Evolutionary conservation across 306 rosid genomes (phyloP).

Genomic region (Trifolium repens): DNA sequence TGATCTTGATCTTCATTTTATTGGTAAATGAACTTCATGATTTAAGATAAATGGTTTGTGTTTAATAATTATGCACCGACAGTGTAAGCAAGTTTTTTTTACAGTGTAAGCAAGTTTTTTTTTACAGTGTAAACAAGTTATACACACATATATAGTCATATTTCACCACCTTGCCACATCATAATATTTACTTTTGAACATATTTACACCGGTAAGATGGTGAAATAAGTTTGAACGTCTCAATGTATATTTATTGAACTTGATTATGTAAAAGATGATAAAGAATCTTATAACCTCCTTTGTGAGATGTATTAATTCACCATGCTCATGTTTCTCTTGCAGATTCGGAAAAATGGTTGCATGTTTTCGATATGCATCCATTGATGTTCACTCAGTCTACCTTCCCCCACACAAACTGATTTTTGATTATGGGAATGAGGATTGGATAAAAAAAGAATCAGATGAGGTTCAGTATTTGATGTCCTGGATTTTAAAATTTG

Average conservation of each 20-base stretch:
- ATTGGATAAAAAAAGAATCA: slow-evolving; percentile 83
- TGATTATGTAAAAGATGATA: slow-evolving; percentile 22
- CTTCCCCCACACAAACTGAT: slow-evolving; percentile 79
- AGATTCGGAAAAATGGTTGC: slow-evolving; percentile 98
- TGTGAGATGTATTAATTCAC: slow-evolving; percentile 37
- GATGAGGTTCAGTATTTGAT: slow-evolving; percentile 66
- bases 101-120: neutral
- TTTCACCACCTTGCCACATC: slow-evolving; percentile 1
- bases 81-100: neutral
- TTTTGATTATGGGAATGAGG: slow-evolving; percentile 68
- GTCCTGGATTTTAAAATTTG: slow-evolving; percentile 34
- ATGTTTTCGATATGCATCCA: slow-evolving; percentile 94
- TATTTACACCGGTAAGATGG: slow-evolving; percentile 9
- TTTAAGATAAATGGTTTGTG: slow-evolving; percentile 24
- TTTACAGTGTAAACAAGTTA: neutral
- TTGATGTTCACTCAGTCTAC: slow-evolving; percentile 84
- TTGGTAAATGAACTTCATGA: slow-evolving; percentile 24
- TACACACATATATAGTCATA: neutral
- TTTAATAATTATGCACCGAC: neutral
- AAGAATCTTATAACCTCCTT: slow-evolving; percentile 30
- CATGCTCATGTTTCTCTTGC: slow-evolving; percentile 27
- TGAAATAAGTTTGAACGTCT: neutral
- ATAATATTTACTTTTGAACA: neutral
- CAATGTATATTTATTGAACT: slow-evolving; percentile 7
- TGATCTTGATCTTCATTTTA: slow-evolving; percentile 30